Evolutionary conservation across 495 filamentous ascomycete species (phyloP), one percentile per base, ranked within the genome.

Genomic region (Friedmanniomyces endolithicus): DNA sequence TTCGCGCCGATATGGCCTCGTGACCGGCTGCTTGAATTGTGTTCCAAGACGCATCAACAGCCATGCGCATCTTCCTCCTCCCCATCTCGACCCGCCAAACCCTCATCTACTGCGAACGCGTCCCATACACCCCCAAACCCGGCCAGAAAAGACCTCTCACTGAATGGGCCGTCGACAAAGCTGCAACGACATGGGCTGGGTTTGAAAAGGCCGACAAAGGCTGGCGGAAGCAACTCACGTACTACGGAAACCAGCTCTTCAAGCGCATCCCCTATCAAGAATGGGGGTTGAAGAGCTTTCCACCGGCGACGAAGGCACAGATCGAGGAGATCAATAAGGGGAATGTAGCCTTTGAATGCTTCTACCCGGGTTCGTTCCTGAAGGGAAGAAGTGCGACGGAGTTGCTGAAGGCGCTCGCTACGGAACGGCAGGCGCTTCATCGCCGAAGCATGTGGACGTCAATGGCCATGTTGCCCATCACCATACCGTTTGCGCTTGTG

Each of bases 251-350:
- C 72, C 74, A 79, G 25, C 77, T 86, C 11, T 77, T 97, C 49
- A 84, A 85, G 63, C 79, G 87, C 39, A 90, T 99, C 61, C 87
- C 90, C 1, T 95, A 84, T 67, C 87, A 96, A 71, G 92, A 99
- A 85, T 99, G 92, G 84, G 90, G 87, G 0, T 72, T 98, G 46
- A 97, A 97, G 70, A 90, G 87, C 50, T 85, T 98, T 35, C 92
- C 92, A 2, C 86, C 92, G 31, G 72, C 95, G 52, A 88, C 79
- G 24, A 73, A 79, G 34, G 78, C 81, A 53, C 75, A 79, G 46
- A 74, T 53, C 23, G 53, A 75, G 58, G 71, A 78, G 43, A 76
- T 83, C 51, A 80, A 84, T 62, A 62, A 83, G 49, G 84, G 78
- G 31, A 77, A 77, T 22, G 76, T 78, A 45, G 82, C 78, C 60